A percentile compares a stretch with the other conserved stretches of the same genome.
Conservation (phyloP, 2,329 filamentous ascomycete species). For the Neonectria faginata region DNA sequence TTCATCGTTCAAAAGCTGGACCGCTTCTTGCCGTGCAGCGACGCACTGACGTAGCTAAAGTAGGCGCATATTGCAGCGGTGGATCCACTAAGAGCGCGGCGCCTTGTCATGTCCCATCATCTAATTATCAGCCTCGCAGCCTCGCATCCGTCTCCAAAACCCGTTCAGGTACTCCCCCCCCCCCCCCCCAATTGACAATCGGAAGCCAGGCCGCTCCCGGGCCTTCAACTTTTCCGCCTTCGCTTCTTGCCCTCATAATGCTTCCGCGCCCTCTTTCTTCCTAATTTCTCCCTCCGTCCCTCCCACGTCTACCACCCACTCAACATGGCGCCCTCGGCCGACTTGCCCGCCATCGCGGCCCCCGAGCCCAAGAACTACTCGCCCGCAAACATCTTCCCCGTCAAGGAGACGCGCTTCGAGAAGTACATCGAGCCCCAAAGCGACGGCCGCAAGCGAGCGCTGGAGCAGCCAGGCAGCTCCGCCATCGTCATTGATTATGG, state of each 20-base stretch:
- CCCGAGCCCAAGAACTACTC: conserved; percentile 60
- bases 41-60: not conserved
- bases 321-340: conserved; percentile 67
- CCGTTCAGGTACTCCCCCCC: conserved; percentile 28
- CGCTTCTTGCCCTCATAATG: conserved; percentile 32
- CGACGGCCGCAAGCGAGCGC: conserved; percentile 79
- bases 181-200: conserved; percentile 45
- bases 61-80: conserved; percentile 22
- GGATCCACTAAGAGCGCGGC: conserved; percentile 36
- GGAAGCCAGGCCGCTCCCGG: conserved; percentile 28
- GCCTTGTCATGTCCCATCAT: conserved; percentile 38
- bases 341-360: conserved; percentile 54
- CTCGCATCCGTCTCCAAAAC: conserved; percentile 46
- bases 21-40: not conserved
- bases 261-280: conserved; percentile 25
- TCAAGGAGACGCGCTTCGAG: conserved; percentile 72
- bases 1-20: not conserved
- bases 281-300: conserved; percentile 24
- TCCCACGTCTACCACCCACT: conserved; percentile 19
- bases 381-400: conserved; percentile 68
- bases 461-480: conserved; percentile 67
- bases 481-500: conserved; percentile 99
- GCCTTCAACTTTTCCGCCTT: conserved; percentile 23
- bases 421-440: conserved; percentile 64
- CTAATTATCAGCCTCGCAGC: conserved; percentile 50